Conservation (phyloP, 371 early-diverging fungal species). For the Mucor racemosus region DNA sequence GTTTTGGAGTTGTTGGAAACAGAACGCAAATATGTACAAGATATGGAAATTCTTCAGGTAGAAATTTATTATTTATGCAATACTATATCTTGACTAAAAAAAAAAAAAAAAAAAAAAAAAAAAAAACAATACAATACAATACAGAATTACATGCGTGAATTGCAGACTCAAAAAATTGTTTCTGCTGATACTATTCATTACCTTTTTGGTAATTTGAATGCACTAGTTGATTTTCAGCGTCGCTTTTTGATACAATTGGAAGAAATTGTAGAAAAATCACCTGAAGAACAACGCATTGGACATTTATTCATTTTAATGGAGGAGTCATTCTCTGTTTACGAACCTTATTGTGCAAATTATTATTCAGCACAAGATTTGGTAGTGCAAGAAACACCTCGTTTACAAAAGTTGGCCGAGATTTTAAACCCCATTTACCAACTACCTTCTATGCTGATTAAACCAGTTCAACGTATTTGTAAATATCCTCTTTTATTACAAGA, state of each 20-base stretch:
- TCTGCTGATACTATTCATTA: conserved; percentile 76
- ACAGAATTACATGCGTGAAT: conserved; percentile 61
- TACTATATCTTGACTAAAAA: background rate
- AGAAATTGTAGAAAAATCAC: conserved; percentile 69
- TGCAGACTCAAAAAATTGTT: conserved; percentile 61
- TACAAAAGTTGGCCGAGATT: conserved; percentile 64
- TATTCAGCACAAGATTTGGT: conserved; percentile 71
- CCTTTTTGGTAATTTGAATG: conserved; percentile 91
- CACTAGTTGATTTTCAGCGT: conserved; percentile 94
- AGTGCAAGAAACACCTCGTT: conserved; percentile 49
- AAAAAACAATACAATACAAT: background rate
- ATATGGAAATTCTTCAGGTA: conserved; percentile 70
- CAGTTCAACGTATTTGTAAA: conserved; percentile 96
- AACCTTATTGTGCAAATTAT: conserved; percentile 94
- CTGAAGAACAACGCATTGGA: conserved; percentile 92
- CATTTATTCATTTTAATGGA: conserved; percentile 76
- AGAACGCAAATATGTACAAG: conserved; percentile 90
- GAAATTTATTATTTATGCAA: background rate
- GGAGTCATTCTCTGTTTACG: conserved; percentile 88
- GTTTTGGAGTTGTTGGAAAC: conserved; percentile 92
- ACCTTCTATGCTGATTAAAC: conserved; percentile 93
- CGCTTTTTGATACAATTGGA: conserved; percentile 94
- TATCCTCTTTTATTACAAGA: conserved; percentile 91
- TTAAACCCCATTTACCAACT: conserved; percentile 86
- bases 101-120: background rate